These are phyloP conservation scores for Aspergillus pseudonomiae DNA, from an alignment of 2,329 filamentous ascomycete species.

Conservation along the genomic window DNA sequence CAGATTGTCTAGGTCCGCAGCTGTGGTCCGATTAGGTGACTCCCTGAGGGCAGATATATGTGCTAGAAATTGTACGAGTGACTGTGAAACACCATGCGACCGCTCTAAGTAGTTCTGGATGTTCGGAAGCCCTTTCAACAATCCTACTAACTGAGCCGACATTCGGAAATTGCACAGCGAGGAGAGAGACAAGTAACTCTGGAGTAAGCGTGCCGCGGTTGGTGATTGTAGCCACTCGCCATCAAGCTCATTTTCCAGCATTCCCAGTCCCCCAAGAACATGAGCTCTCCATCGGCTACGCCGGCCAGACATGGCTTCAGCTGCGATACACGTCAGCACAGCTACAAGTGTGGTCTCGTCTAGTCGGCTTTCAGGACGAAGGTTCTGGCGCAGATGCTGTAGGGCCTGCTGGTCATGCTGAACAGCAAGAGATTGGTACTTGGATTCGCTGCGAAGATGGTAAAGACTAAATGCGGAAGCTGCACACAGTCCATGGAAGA, in stretches of 20 bases:
- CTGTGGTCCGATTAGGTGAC: constrained; percentile 15
- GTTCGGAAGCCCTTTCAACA: constrained; percentile 25
- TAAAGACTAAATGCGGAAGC: constrained; percentile 29
- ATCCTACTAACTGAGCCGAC: constrained; percentile 24
- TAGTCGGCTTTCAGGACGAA: constrained; percentile 16
- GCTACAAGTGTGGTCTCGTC: constrained; percentile 25
- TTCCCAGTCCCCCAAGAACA: constrained; percentile 25
- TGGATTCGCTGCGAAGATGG: constrained; percentile 28
- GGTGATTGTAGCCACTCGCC: constrained; percentile 23
- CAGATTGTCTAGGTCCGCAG: constrained; percentile 31
- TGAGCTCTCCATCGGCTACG: constrained; percentile 29
- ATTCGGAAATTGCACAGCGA: constrained; percentile 32
- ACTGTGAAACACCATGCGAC: constrained; percentile 33
- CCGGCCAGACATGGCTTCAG: constrained; percentile 31
- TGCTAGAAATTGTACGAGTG: constrained; percentile 29
- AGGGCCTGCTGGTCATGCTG: constrained; percentile 34
- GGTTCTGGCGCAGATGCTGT: constrained; percentile 29
- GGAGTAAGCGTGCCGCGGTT: constrained; percentile 23
- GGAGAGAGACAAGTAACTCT: constrained; percentile 34
- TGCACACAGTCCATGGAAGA: constrained; percentile 34
- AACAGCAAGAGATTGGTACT: constrained; percentile 30
- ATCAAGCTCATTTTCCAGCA: constrained; percentile 26
- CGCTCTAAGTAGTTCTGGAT: constrained; percentile 30
- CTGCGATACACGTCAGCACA: constrained; percentile 24
- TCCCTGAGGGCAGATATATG: constrained; percentile 31